Percentiles rank a stretch among this genome's conserved stretches.
Evolutionary conservation across 129 eudicot species (phyloP).

Genomic region (Scalesia atractyloides): DNA sequence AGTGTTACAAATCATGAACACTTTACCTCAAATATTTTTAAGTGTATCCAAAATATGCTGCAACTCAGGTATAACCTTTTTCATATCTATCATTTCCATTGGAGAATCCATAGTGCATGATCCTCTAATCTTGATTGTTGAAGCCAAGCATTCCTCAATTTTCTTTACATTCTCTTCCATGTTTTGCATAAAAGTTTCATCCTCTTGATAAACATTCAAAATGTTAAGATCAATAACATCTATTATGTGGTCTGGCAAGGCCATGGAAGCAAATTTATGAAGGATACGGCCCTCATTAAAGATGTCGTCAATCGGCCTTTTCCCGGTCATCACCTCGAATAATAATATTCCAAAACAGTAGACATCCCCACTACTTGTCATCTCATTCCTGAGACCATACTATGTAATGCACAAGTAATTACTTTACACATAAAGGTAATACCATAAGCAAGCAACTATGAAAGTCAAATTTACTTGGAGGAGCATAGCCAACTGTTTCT

Average conservation of each 20-base stretch:
- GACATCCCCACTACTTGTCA: neutral
- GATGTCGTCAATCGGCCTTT: neutral
- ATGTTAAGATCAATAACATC: neutral
- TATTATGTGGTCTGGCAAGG: too few species aligned
- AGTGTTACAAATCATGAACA: neutral
- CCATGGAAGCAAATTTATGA: too few species aligned
- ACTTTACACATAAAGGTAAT: neutral
- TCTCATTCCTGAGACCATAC: neutral
- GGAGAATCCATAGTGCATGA: too few species aligned
- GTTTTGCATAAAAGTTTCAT: neutral
- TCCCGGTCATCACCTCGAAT: neutral
- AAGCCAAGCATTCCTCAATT: neutral
- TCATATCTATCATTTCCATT: neutral
- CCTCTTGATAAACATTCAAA: neutral
- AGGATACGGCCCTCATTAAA: neutral
- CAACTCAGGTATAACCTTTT: neutral
- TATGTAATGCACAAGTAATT: neutral
- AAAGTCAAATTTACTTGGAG: too few species aligned
- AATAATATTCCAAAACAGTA: neutral
- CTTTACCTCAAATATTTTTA: neutral
- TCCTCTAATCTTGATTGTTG: too few species aligned
- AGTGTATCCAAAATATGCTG: neutral
- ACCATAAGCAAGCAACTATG: neutral
- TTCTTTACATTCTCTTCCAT: neutral
- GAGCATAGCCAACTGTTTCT: constrained; percentile 18